Percentiles rank a stretch among this genome's conserved stretches.
Conservation (phyloP, 2,329 filamentous ascomycete species). For the Mycosphaerella arachidis region DNA sequence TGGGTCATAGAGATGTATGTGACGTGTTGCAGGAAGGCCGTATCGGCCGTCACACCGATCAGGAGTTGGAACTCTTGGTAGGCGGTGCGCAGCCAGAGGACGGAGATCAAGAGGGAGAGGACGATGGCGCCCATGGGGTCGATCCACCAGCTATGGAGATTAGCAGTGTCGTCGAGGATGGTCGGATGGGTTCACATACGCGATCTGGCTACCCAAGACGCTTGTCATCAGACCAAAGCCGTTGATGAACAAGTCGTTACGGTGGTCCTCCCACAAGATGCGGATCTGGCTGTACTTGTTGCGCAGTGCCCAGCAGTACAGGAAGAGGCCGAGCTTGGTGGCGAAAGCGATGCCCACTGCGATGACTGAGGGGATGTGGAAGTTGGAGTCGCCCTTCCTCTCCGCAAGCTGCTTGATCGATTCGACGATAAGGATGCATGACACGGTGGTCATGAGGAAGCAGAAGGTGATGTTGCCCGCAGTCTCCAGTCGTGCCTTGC, state of each 20-base stretch:
- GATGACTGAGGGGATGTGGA: constrained; percentile 78
- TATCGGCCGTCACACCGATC: constrained; percentile 81
- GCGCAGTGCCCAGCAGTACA: constrained; percentile 88
- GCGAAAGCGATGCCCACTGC: constrained; percentile 78
- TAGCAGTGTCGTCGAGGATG: background rate
- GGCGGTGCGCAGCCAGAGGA: constrained; percentile 78
- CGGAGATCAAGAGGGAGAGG: constrained; percentile 71
- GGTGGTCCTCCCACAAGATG: constrained; percentile 94
- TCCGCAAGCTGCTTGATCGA: constrained; percentile 66
- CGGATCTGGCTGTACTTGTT: constrained; percentile 88
- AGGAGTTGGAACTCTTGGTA: constrained; percentile 86
- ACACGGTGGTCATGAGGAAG: constrained; percentile 91
- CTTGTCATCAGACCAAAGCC: constrained; percentile 82
- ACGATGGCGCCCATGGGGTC: constrained; percentile 88
- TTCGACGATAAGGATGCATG: constrained; percentile 86
- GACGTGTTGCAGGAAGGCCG: constrained; percentile 84
- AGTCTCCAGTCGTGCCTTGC: constrained; percentile 90
- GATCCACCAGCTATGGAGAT: constrained; percentile 69
- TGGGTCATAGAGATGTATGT: constrained; percentile 95
- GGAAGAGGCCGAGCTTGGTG: constrained; percentile 77
- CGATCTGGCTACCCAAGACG: constrained; percentile 81
- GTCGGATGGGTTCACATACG: constrained; percentile 21
- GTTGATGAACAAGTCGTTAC: constrained; percentile 96
- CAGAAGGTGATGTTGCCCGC: constrained; percentile 95
- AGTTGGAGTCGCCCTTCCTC: constrained; percentile 53